Evolutionary conservation across 805 yeast genomes (phyloP).

Genomic region (Barnettozyma siamensis): DNA sequence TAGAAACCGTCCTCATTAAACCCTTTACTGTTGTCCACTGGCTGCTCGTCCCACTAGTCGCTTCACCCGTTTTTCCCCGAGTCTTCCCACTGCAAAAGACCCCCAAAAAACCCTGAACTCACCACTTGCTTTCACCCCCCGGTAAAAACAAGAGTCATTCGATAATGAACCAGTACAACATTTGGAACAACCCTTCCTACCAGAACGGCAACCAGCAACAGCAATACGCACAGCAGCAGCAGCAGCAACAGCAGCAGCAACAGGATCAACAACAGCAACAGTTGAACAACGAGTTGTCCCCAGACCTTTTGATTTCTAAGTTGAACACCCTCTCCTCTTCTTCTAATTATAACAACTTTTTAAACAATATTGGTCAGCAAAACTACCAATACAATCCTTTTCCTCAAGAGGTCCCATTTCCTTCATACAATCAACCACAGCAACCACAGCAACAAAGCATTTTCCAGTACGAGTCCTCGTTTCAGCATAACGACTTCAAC

Average conservation of each 20-base stretch:
- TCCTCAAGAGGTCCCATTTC: not conserved
- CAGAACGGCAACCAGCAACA: conserved; percentile 11
- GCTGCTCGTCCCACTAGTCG: too few relatives aligned
- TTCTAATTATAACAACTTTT: conserved; percentile 13
- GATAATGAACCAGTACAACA: conserved; percentile 12
- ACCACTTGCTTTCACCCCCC: not conserved
- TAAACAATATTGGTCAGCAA: conserved; percentile 8
- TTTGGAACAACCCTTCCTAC: conserved; percentile 9
- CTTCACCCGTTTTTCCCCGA: not conserved
- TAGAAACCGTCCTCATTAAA: too few relatives aligned
- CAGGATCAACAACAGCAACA: conserved; percentile 5
- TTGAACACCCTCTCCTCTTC: conserved; percentile 19
- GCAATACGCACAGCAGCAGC: not conserved
- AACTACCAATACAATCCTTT: conserved; percentile 3
- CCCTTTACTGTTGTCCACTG: not conserved
- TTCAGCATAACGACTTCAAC: conserved; percentile 13
- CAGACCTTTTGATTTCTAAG: conserved; percentile 21
- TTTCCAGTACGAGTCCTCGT: conserved; percentile 8
- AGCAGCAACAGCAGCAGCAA: not conserved
- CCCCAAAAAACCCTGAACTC: not conserved
- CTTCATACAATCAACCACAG: not conserved
- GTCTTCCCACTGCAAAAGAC: not conserved
- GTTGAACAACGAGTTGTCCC: conserved; percentile 13
- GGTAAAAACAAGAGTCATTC: not conserved
- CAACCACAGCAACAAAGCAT: conserved; percentile 1